Evolutionary conservation across 441 rosid species (phyloP), one percentile per base, ranked within the genome.

Genomic region (Pelargonium citronellum): DNA sequence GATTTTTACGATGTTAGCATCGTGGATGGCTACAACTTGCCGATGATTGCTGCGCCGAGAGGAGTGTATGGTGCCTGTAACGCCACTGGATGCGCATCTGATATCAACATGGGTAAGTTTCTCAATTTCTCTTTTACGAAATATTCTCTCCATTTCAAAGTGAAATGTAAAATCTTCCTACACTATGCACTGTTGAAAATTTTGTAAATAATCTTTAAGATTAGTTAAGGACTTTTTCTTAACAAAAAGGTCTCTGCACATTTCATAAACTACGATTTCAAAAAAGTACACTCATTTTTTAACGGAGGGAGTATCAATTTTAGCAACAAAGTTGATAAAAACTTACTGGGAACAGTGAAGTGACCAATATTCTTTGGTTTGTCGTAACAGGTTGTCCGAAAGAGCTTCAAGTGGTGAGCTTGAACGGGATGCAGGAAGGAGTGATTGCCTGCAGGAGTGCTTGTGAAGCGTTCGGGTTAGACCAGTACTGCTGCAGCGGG

Each of bases 401-500:
- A 77, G 98, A 94, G 78, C 97, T 94, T 72, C 93, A 88, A 44
- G 89, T 86, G 73, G 76, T 84, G 64, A 80, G 83, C 11, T 84
- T 58, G 63, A 58, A 58, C 20, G 84, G 13, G 81, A 71, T 16
- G 85, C 68, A 43, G 75, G 70, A 39, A 58, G 73, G 73, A 67
- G 89, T 86, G 41, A 84, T 88, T 11, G 91, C 86, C 17, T 85
- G 93, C 67, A 84, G 77, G 81, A 86, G 89, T 15, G 93, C 93
- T 11, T 88, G 91, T 63, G 89, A 74, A 46, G 93, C 93, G 24
- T 88, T 88, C 70, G 82, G 93, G 66, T 69, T 82, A n/a, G 91
- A 85, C 75, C 86, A 85, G 78, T 86, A 86, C 67, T 88, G 91
- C 79, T 88, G 93, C 72, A 86, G 93, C 57, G 89, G 91, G 70